Evolutionary conservation across 352 stramenopile species (phyloP).

Genomic region (Phytophthora pisi): DNA sequence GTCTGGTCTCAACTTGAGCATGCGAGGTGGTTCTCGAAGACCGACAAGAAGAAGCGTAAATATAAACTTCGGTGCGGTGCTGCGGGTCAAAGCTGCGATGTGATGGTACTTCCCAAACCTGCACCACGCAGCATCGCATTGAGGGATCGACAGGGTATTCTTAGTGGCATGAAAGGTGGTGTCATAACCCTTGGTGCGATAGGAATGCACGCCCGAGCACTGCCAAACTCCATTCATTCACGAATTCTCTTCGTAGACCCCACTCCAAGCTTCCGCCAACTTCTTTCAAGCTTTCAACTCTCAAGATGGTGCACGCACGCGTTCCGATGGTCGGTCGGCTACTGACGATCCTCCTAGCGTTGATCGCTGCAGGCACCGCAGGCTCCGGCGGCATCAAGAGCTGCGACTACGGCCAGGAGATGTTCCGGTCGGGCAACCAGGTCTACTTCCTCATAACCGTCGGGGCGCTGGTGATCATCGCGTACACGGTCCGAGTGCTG

Average conservation of each 20-base stretch:
- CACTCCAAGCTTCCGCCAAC: neutral
- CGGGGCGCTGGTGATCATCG: constrained; percentile 42
- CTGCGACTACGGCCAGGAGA: constrained; percentile 54
- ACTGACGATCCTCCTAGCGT: constrained; percentile 46
- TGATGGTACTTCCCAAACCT: neutral
- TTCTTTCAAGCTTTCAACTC: neutral
- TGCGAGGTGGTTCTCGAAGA: constrained; percentile 8
- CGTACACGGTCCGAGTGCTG: constrained; percentile 43
- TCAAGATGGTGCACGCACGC: constrained; percentile 44
- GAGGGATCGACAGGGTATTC: constrained; percentile 16
- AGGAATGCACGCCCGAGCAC: neutral
- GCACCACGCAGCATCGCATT: constrained; percentile 16
- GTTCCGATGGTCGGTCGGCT: constrained; percentile 47
- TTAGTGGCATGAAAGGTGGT: constrained; percentile 10
- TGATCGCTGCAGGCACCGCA: constrained; percentile 48
- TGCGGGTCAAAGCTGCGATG: constrained; percentile 1
- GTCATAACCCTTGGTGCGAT: neutral
- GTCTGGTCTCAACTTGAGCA: neutral
- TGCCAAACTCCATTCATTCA: constrained; percentile 9
- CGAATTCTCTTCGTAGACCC: constrained; percentile 16
- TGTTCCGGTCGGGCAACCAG: constrained; percentile 59
- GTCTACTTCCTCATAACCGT: constrained; percentile 65
- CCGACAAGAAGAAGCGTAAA: neutral
- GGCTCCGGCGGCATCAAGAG: constrained; percentile 51
- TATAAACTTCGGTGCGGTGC: constrained; percentile 7